Percentiles rank a stretch among this genome's conserved stretches.
Evolutionary conservation across 2,329 filamentous ascomycete species (phyloP).

Genomic region (Cryphonectria japonica): DNA sequence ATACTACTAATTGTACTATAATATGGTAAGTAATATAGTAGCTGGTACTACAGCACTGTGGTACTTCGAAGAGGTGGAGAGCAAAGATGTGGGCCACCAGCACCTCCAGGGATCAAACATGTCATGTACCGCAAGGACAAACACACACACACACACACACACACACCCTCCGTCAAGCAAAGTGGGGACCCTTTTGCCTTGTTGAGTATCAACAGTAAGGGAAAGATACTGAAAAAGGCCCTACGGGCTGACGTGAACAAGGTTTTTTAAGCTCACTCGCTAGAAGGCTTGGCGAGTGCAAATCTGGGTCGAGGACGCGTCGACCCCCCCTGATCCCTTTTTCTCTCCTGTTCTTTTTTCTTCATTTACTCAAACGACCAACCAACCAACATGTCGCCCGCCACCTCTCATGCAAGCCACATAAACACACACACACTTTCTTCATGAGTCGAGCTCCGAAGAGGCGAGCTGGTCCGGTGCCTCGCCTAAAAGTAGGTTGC

Average conservation of each 20-base stretch:
- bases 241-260: slow-evolving; percentile 22
- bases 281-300: slow-evolving; percentile 22
- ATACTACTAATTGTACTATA: background rate
- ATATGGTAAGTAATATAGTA: background rate
- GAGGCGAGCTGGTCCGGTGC: background rate
- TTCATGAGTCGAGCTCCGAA: background rate
- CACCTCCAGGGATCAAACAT: background rate
- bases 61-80: too few species aligned
- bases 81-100: too few species aligned
- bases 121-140: background rate
- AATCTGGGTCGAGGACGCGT: slow-evolving; percentile 16
- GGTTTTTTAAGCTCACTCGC: slow-evolving; percentile 29
- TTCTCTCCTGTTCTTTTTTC: background rate
- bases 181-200: background rate
- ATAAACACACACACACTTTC: background rate
- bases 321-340: slow-evolving; percentile 3
- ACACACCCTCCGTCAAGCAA: background rate
- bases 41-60: too few species aligned
- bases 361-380: too few species aligned
- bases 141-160: too few species aligned
- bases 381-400: too few species aligned
- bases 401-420: background rate
- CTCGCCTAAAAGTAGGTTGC: background rate
- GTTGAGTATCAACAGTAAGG: background rate
- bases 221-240: background rate